Evolutionary conservation across 2,329 filamentous ascomycete species (phyloP).

Genomic region (Aureobasidium sp.): DNA sequence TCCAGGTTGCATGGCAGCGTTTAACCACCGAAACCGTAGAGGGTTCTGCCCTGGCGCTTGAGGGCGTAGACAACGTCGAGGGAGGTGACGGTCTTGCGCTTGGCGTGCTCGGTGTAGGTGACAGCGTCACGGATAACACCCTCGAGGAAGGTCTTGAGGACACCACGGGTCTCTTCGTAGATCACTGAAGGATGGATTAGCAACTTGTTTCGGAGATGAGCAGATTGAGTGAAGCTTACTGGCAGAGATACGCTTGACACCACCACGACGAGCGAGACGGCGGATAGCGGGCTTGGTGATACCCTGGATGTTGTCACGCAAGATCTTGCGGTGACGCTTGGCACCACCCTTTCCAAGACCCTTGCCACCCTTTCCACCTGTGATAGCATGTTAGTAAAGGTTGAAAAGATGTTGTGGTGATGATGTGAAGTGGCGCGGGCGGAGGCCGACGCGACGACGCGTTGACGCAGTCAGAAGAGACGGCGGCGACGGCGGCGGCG

Average conservation of each 20-base stretch:
- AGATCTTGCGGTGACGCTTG: slow-evolving; percentile 98
- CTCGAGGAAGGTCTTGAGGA: slow-evolving; percentile 78
- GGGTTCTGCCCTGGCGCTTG: slow-evolving; percentile 58
- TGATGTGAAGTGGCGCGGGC: slow-evolving; percentile 8
- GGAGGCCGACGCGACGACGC: slow-evolving; percentile 13
- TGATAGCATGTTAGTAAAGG: slow-evolving; percentile 27
- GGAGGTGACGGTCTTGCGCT: slow-evolving; percentile 65
- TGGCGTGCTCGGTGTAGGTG: slow-evolving; percentile 77
- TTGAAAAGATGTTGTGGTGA: not conserved
- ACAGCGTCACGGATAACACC: slow-evolving; percentile 72
- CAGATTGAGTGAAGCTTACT: slow-evolving; percentile 45
- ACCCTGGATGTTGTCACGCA: slow-evolving; percentile 99
- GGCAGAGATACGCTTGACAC: slow-evolving; percentile 99
- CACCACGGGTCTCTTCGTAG: slow-evolving; percentile 76
- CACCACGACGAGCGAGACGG: slow-evolving; percentile 96
- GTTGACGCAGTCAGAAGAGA: not conserved
- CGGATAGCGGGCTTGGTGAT: slow-evolving; percentile 98
- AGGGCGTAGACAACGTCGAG: slow-evolving; percentile 58
- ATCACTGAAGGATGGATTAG: slow-evolving; percentile 49
- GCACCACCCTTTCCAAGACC: slow-evolving; percentile 96
- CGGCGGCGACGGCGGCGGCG: not conserved
- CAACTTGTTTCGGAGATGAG: not conserved
- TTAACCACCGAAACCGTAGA: slow-evolving; percentile 64
- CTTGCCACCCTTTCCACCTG: slow-evolving; percentile 93
- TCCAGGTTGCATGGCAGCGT: not conserved